These are phyloP conservation scores for Rhipidocladum racemiflorum DNA, from an alignment of 176 grass and related monocot genomes.

Conservation along the genomic window DNA sequence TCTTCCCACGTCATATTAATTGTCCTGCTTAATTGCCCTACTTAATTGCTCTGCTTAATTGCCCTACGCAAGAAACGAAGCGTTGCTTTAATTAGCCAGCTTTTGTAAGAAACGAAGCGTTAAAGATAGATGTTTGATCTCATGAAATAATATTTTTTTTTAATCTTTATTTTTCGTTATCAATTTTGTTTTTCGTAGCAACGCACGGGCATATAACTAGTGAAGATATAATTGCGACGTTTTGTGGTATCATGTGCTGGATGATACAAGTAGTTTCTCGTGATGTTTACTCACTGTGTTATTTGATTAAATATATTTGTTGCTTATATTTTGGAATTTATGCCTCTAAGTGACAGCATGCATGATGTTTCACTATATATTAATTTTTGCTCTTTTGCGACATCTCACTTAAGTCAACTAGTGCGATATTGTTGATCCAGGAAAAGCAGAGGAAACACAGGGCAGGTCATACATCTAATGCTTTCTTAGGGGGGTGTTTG, in stretches of 20 bases:
- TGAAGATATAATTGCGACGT: background rate
- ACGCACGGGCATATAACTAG: too few relatives aligned
- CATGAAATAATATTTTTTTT: too few relatives aligned
- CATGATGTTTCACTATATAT: background rate
- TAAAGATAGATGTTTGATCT: too few relatives aligned
- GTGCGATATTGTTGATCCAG: background rate
- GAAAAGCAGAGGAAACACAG: conserved; percentile 2
- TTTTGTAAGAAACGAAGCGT: too few relatives aligned
- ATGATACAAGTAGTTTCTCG: background rate
- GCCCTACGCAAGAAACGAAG: too few relatives aligned
- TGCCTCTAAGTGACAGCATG: background rate
- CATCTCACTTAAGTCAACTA: background rate
- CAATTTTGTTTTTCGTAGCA: too few relatives aligned
- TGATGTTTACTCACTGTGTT: background rate
- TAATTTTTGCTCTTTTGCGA: background rate
- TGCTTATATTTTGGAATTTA: background rate
- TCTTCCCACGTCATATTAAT: too few relatives aligned
- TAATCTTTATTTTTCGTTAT: too few relatives aligned
- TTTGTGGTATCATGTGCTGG: background rate
- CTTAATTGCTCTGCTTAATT: too few relatives aligned
- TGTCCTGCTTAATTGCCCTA: too few relatives aligned
- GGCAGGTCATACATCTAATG: conserved; percentile 7
- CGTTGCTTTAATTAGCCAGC: too few relatives aligned
- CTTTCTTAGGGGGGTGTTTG: too few relatives aligned
- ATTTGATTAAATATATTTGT: background rate